Evolutionary conservation across 441 rosid genomes (phyloP), one percentile per base, ranked within the genome.

Genomic region (Breynia disticha): DNA sequence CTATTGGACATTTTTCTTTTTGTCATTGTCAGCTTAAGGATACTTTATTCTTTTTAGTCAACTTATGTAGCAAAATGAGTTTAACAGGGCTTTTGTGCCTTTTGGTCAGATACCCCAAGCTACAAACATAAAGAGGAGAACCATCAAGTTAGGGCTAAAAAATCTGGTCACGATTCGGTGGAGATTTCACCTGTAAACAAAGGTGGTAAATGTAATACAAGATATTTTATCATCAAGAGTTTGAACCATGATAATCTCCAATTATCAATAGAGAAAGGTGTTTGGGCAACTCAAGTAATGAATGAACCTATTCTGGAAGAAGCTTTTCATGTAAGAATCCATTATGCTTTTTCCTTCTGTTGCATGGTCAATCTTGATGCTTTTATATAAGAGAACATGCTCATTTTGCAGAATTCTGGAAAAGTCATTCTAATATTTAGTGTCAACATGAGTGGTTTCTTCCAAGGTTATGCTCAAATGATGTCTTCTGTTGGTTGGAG

Each of bases 381-480:
- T 59, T n/a, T 68, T 54, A 75, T 52, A 41, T 35, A 42, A 68
- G 28, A 54, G 71, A 59, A 55, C 64, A 62, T 72, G 57, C 60
- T 50, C 75, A 76, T 59, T 60, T 63, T 80, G 87, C 86, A 90
- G 96, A 87, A 78, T 58, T 87, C 98, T 57, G 77, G 83, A 60
- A 77, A 73, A 69, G 96, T 91, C 52, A 67, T 91, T 71, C 70
- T 91, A 51, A 86, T 91, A 63, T 87, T 85, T 68, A 87, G 96
- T 70, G 96, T 91, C 76, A 91, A 91, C 83, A 91, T 83, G 96
- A 91, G 98, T 49, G 98, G 98, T 61, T 87, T 80, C 81, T 91
- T 91, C 78, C 96, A 91, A 86, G 98, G 98, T 57, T 91, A 91
- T 76, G 96, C 98, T 62, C 83, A 91, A 72, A 91, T 91, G 98